Percentiles rank a stretch among this genome's conserved stretches.
Evolutionary conservation across 306 rosid species (phyloP).

Genomic region (Chamaecrista fasciculata): DNA sequence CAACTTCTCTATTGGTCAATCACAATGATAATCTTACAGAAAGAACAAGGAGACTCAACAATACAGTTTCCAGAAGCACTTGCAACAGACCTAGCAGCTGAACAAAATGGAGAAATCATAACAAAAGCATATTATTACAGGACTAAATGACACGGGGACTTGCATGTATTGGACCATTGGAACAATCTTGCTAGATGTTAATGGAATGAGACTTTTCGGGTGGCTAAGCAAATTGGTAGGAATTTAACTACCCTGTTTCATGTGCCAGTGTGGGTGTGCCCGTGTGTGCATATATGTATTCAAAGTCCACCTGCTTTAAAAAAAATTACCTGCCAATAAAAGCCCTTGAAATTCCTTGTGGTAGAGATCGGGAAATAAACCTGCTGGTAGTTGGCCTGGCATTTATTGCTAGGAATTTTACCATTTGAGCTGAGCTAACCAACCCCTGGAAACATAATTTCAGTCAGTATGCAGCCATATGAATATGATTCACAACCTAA

Average conservation of each 20-base stretch:
- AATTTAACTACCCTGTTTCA: not conserved
- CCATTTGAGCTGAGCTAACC: constrained; percentile 99
- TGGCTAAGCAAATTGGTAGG: not conserved
- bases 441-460: constrained; percentile 61
- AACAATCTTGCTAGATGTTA: not conserved
- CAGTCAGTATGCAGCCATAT: constrained; percentile 35
- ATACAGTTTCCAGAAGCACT: not conserved
- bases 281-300: not conserved
- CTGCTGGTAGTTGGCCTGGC: constrained; percentile 90
- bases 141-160: not conserved
- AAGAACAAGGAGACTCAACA: not conserved
- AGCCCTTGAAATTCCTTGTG: constrained; percentile 83
- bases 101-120: not conserved
- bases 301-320: constrained; percentile 10
- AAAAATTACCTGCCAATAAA: constrained; percentile 88
- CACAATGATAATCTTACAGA: not conserved
- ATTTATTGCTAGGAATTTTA: constrained; percentile 71
- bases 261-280: too few species aligned
- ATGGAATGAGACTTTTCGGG: too few species aligned
- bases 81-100: not conserved
- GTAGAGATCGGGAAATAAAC: constrained; percentile 70
- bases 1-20: not conserved
- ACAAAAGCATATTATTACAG: not conserved
- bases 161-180: not conserved
- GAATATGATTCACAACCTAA: constrained; percentile 25